Evolutionary conservation across 2,329 filamentous ascomycete species (phyloP).

Genomic region (Diplodia seriata): DNA sequence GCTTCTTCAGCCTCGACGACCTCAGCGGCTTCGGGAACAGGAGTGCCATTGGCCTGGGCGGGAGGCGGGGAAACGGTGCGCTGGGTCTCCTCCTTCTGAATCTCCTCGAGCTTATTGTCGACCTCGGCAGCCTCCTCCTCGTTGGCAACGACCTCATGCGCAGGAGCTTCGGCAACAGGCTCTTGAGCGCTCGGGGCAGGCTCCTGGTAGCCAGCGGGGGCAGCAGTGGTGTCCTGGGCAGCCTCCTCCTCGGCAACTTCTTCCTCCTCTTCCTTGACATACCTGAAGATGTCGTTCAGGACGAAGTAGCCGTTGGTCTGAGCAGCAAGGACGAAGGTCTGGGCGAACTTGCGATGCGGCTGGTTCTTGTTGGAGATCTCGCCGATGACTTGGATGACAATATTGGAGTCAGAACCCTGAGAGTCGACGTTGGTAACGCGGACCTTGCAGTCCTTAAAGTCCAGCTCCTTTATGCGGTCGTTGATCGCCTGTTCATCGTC

Average conservation of each 20-base stretch:
- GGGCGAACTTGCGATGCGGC: conserved; percentile 93
- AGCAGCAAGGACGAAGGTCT: conserved; percentile 95
- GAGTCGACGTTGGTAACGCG: conserved; percentile 98
- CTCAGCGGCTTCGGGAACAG: conserved; percentile 45
- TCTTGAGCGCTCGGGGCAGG: conserved; percentile 47
- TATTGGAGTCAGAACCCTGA: conserved; percentile 89
- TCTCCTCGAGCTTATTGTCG: conserved; percentile 78
- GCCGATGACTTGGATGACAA: conserved; percentile 97
- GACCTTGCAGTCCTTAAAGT: conserved; percentile 98
- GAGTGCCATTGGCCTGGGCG: conserved; percentile 48
- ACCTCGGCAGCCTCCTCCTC: conserved; percentile 60
- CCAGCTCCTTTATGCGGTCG: conserved; percentile 89
- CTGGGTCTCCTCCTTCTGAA: conserved; percentile 42
- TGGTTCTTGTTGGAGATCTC: conserved; percentile 94
- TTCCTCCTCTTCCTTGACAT: conserved; percentile 84
- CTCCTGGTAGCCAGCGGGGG: conserved; percentile 51
- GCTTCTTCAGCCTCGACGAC: conserved; percentile 50
- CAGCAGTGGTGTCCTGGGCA: conserved; percentile 42
- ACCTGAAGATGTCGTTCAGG: conserved; percentile 96
- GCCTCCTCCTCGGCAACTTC: conserved; percentile 59
- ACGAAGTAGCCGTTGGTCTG: conserved; percentile 98
- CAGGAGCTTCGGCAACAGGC: conserved; percentile 43
- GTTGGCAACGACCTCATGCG: conserved; percentile 46
- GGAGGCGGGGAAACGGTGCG: conserved; percentile 40
- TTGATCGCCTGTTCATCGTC: conserved; percentile 73